Evolutionary conservation across 2,329 filamentous ascomycete genomes (phyloP).

Genomic region (Malbranchea cinnamomea): DNA sequence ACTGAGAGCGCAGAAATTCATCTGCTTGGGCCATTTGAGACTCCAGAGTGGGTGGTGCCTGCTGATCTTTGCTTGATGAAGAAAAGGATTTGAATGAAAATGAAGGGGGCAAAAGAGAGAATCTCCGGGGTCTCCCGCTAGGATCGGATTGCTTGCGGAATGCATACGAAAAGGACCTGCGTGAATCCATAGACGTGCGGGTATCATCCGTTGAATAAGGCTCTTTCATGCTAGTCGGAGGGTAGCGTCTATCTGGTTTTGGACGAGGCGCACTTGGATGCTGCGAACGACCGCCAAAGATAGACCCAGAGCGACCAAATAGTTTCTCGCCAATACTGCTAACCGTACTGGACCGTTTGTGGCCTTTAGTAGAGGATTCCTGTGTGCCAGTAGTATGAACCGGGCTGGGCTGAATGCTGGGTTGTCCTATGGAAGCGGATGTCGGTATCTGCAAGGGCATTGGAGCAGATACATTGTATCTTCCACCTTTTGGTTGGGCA

Average conservation of each 20-base stretch:
- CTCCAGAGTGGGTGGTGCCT: slow-evolving; percentile 31
- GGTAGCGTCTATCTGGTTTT: slow-evolving; percentile 53
- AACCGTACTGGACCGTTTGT: slow-evolving; percentile 61
- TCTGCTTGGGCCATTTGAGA: slow-evolving; percentile 23
- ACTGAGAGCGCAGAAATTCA: slow-evolving; percentile 13
- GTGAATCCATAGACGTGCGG: slow-evolving; percentile 57
- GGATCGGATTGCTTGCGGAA: slow-evolving; percentile 59
- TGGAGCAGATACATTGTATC: slow-evolving; percentile 57
- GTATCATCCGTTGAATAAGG: slow-evolving; percentile 44
- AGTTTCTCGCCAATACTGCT: slow-evolving; percentile 71
- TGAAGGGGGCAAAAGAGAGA: slow-evolving; percentile 52
- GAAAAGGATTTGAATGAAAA: slow-evolving; percentile 52
- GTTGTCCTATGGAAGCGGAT: slow-evolving; percentile 43
- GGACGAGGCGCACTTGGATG: slow-evolving; percentile 25
- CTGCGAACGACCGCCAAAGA: slow-evolving; percentile 48
- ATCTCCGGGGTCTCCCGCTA: slow-evolving; percentile 47
- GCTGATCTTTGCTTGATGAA: slow-evolving; percentile 39
- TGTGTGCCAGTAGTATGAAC: slow-evolving; percentile 40
- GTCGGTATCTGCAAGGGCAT: slow-evolving; percentile 42
- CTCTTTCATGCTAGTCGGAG: slow-evolving; percentile 67
- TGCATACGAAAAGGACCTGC: slow-evolving; percentile 55
- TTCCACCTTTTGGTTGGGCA: slow-evolving; percentile 56
- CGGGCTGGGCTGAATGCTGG: slow-evolving; percentile 43
- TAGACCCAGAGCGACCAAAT: slow-evolving; percentile 67
- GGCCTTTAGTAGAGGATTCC: slow-evolving; percentile 31